Evolutionary conservation across 495 filamentous ascomycete species (phyloP).

Genomic region (Lepidopterella palustris): DNA sequence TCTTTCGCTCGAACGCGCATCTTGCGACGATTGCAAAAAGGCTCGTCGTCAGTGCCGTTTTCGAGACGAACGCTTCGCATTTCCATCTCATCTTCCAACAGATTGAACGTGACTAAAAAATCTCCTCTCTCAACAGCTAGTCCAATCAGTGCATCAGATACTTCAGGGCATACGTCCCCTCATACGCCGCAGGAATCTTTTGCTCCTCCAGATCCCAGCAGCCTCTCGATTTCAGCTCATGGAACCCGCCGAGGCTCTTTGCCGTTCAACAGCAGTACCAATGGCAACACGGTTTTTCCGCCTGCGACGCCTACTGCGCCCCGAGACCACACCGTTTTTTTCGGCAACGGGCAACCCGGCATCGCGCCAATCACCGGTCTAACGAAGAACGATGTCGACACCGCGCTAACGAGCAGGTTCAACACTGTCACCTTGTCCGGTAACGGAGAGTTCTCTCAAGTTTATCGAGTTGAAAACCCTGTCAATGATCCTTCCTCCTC

Average conservation of each 20-base stretch:
- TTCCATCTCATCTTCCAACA: neutral
- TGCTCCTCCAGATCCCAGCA: slow-evolving; percentile 73
- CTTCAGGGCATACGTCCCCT: slow-evolving; percentile 42
- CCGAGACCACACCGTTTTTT: slow-evolving; percentile 51
- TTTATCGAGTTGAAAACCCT: slow-evolving; percentile 67
- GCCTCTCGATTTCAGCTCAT: slow-evolving; percentile 65
- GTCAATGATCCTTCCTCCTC: slow-evolving; percentile 7
- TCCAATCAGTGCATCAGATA: slow-evolving; percentile 38
- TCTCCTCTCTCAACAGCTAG: neutral
- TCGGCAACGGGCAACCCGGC: slow-evolving; percentile 43
- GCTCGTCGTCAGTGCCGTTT: slow-evolving; percentile 14
- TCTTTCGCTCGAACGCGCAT: slow-evolving; percentile 5
- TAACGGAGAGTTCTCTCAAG: slow-evolving; percentile 85
- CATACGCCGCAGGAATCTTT: slow-evolving; percentile 72
- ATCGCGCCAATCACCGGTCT: slow-evolving; percentile 42
- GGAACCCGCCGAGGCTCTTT: slow-evolving; percentile 36
- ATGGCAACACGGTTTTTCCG: slow-evolving; percentile 43
- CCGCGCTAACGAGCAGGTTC: slow-evolving; percentile 62
- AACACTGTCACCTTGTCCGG: slow-evolving; percentile 69
- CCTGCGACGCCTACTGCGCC: slow-evolving; percentile 77
- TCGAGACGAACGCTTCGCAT: slow-evolving; percentile 38
- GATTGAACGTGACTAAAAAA: slow-evolving; percentile 2
- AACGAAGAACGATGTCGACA: slow-evolving; percentile 61
- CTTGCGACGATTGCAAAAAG: slow-evolving; percentile 1
- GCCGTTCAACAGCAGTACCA: slow-evolving; percentile 37